These are phyloP conservation scores for Entomortierella beljakovae DNA, from an alignment of 192 early-diverging fungal genomes.

Conservation along the genomic window DNA sequence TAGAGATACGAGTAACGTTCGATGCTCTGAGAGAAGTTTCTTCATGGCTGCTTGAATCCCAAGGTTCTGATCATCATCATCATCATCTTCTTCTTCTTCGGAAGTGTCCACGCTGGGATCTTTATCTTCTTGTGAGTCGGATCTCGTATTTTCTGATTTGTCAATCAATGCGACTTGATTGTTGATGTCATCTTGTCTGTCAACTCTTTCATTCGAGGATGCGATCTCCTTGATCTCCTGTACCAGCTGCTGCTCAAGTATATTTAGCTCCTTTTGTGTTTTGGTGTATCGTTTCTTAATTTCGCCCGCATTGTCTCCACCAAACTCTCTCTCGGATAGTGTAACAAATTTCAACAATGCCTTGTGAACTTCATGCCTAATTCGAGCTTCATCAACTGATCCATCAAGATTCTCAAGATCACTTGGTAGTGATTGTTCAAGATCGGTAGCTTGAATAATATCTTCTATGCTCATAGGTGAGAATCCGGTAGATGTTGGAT, in stretches of 20 bases:
- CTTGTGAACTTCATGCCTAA: slow-evolving; percentile 8
- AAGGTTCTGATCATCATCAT: slow-evolving; percentile 1
- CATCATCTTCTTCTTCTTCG: background rate
- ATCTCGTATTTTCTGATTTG: background rate
- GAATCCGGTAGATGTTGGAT: too few species aligned
- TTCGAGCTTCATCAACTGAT: background rate
- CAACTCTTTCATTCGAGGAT: background rate
- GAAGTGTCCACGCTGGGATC: too few species aligned
- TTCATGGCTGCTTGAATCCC: slow-evolving; percentile 19
- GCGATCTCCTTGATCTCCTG: slow-evolving; percentile 26
- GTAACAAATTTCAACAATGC: slow-evolving; percentile 12
- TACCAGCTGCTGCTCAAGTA: slow-evolving; percentile 23
- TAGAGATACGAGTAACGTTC: slow-evolving; percentile 37
- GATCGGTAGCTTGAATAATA: background rate
- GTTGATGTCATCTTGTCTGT: background rate
- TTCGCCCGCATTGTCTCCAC: background rate
- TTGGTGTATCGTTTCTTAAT: background rate
- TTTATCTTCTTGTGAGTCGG: background rate
- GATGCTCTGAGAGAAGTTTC: slow-evolving; percentile 24
- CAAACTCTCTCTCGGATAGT: background rate
- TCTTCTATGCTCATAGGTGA: slow-evolving; percentile 11
- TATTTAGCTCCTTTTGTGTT: slow-evolving; percentile 15
- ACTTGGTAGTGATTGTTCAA: background rate
- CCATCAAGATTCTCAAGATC: background rate
- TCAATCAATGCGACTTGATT: background rate